Evolutionary conservation across 2,329 filamentous ascomycete species (phyloP), one percentile per base, ranked within the genome.

Genomic region (Trichocomaceae sp.): DNA sequence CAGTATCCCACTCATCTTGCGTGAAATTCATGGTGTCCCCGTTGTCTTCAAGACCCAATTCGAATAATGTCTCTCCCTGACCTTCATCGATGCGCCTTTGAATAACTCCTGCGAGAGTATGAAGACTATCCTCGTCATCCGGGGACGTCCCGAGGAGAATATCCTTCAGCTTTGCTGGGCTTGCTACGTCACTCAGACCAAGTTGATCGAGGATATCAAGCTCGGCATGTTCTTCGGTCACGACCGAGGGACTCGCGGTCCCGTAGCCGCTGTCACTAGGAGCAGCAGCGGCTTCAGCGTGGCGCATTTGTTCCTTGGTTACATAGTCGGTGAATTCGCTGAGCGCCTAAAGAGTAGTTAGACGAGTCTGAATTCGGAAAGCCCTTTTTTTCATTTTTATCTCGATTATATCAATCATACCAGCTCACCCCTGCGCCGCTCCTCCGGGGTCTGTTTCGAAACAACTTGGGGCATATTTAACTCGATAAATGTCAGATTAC

Each of bases 251-350:
- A 45, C 62, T 68, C 2, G 64, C 64, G 4, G 69, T 75, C 29
- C 69, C 69, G 55, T 74, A 71, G 33, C 69, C 70, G 60, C 69
- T 75, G 55, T 75, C 71, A 59, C 69, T 72, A 10, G 71, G 68
- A 12, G 69, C 64, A 54, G 69, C 65, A 41, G 71, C 69, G 42
- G 72, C 73, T 47, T 60, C 62, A 13, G 68, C 64, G 42, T 72
- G 71, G 23, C 66, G 69, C 22, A 85, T 84, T 72, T 97, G 93
- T 70, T 97, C 91, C 69, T 90, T 87, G 72, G 97, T 90, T 61
- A 96, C 93, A 66, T 96, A 97, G 66, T 99, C 93, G 71, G 91
- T 90, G 69, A 99, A 99, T 64, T 97, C 93, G 76, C 88, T 93
- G 54, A 99, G 80, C 12, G 92, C 91, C 82, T 85, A 54, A 29